phyloP scores from a whole-genome alignment of 2,329 filamentous ascomycete species.

The Neopestalotiopsis sp. region DNA sequence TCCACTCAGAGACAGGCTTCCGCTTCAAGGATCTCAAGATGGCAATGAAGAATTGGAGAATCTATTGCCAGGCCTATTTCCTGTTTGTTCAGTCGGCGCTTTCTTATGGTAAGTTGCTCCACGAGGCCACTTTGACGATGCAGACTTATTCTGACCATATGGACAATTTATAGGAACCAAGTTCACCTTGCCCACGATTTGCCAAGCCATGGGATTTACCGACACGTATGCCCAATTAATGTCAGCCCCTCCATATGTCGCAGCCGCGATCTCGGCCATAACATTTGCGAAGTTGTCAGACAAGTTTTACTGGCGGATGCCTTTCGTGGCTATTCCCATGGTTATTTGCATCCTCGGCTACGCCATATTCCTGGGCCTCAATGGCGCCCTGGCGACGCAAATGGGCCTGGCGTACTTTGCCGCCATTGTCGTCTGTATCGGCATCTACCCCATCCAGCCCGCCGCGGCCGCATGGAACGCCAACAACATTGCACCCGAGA shows the following conservation, averaged over 20 bases:
- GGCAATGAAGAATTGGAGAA: conserved; percentile 21
- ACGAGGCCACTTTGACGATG: not conserved
- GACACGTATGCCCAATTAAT: conserved; percentile 49
- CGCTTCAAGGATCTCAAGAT: conserved; percentile 19
- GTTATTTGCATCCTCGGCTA: conserved; percentile 68
- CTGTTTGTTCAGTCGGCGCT: conserved; percentile 33
- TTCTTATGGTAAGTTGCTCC: conserved; percentile 27
- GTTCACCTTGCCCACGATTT: conserved; percentile 39
- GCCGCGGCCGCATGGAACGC: conserved; percentile 68
- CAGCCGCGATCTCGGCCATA: conserved; percentile 67
- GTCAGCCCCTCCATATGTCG: conserved; percentile 63
- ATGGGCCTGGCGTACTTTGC: conserved; percentile 68
- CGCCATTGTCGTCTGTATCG: conserved; percentile 69
- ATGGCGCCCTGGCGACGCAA: conserved; percentile 45
- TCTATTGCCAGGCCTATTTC: conserved; percentile 23
- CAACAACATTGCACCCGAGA: conserved; percentile 65
- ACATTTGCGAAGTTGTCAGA: conserved; percentile 70
- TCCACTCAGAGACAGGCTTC: conserved; percentile 18
- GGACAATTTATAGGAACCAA: conserved; percentile 29
- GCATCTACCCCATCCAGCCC: conserved; percentile 72
- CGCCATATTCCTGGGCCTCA: conserved; percentile 59
- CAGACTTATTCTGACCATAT: no score
- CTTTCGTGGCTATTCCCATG: conserved; percentile 68
- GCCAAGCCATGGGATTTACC: conserved; percentile 40
- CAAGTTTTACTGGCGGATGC: conserved; percentile 65